Evolutionary conservation across 148 eudicot genomes (phyloP).

Genomic region (Rheum nobile): DNA sequence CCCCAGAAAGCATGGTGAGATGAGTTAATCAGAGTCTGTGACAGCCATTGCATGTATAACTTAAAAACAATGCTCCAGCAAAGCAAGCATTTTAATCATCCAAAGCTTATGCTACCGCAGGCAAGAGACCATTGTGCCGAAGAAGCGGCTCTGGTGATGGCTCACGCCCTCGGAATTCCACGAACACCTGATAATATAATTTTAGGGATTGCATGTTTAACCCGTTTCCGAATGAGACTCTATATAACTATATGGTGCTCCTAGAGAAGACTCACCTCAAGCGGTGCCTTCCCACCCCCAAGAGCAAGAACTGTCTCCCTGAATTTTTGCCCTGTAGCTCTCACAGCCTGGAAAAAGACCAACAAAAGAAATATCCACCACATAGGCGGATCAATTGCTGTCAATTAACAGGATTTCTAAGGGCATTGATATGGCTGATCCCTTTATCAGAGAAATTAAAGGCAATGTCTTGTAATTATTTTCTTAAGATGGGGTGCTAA

Average conservation of each 20-base stretch:
- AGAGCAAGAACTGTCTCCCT: conserved; percentile 95
- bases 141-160: conserved; percentile 94
- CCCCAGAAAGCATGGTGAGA: background rate
- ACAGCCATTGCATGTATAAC: background rate
- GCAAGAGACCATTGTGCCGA: conserved; percentile 82
- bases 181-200: conserved; percentile 49
- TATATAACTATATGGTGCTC: background rate
- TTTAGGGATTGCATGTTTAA: background rate
- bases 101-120: conserved; percentile 18
- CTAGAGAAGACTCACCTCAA: conserved; percentile 37
- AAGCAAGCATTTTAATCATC: background rate
- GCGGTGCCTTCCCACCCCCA: conserved; percentile 94
- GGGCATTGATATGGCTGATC: too few species aligned
- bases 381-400: too few species aligned
- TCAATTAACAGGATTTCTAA: too few species aligned
- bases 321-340: conserved; percentile 80
- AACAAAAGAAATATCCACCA: background rate
- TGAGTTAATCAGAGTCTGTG: background rate
- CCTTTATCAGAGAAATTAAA: too few species aligned
- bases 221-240: background rate
- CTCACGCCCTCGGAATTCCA: conserved; percentile 90
- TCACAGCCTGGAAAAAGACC: conserved; percentile 50
- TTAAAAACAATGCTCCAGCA: background rate
- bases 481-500: background rate
- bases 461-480: too few species aligned